Evolutionary conservation across 176 grass and related monocot genomes (phyloP), one percentile per base, ranked within the genome.

Genomic region (Urochloa ruziziensis): DNA sequence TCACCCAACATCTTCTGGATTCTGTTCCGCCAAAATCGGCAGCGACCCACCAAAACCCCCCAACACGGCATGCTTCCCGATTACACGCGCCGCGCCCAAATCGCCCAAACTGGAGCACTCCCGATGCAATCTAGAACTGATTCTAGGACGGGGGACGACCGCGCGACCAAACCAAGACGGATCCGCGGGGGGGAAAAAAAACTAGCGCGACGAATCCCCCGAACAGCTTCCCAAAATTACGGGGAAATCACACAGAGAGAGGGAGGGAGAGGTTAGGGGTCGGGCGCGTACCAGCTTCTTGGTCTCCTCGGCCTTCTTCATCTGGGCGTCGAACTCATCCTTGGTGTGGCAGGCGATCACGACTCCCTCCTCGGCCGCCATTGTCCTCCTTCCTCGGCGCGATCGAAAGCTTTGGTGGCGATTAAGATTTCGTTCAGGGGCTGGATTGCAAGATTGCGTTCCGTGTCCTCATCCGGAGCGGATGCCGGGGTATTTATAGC

Each of bases 291-390:
- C 94, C 82, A 97, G 88, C 78, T 92, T 97, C 54, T 68, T 39
- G 23, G 54, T 15, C 0, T 86, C 83, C 62, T 90, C 86, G 44
- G 83, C 91, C 48, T 70, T 53, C 23, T 58, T 1, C 71, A 97
- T 78, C 10, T 92, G 77, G 70, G 47, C 4, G 0, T 84, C 83
- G 84, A 91, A 97, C 4, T 90, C 66, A 0, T 82, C 83, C 35
- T 69, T 61, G 71, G 33, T 89, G 92, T 97, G 90, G 90, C 94
- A 97, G 47, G 67, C 85, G 85, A 97, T 83, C 53, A 97, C 91
- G 25, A 6, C 14, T 49, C 89, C 89, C 83, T 92, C 87, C 59
- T 86, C 90, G 29, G 90, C 82, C 49, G 92, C 90, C 92, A 94
- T 92, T 61, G 47, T 73, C 23, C 49, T n/a, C 63, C 42, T n/a